Evolutionary conservation across 805 yeast species (phyloP).

Genomic region (Ogataea pilisensis): DNA sequence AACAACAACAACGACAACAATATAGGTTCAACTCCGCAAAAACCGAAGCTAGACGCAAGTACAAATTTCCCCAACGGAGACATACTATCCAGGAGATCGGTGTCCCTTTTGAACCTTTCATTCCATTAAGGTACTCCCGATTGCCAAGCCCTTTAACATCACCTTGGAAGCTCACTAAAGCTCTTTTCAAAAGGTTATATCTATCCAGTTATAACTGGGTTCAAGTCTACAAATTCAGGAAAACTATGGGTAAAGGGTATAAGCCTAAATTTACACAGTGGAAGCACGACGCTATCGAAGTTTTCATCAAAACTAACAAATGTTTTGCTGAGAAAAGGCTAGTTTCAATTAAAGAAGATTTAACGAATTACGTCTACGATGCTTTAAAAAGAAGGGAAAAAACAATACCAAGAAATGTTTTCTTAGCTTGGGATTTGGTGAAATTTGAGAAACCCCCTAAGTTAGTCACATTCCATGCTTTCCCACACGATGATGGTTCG

Average conservation of each 20-base stretch:
- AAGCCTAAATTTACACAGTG: conserved; percentile 70
- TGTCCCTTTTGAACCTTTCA: conserved; percentile 36
- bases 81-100: conserved; percentile 33
- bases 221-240: conserved; percentile 41
- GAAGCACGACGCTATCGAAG: conserved; percentile 82
- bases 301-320: conserved; percentile 72
- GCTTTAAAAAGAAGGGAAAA: conserved; percentile 50
- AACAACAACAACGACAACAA: too few species aligned
- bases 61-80: conserved; percentile 19
- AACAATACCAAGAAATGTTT: conserved; percentile 52
- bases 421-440: conserved; percentile 72
- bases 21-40: conserved; percentile 14
- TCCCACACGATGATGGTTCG: conserved; percentile 39
- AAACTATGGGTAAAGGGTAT: conserved; percentile 32
- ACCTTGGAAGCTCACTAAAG: conserved; percentile 41
- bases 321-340: conserved; percentile 67
- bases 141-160: conserved; percentile 35
- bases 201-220: conserved; percentile 64
- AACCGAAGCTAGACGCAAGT: conserved; percentile 12
- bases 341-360: conserved; percentile 37
- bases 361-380: conserved; percentile 61
- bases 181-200: conserved; percentile 59
- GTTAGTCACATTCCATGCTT: conserved; percentile 60
- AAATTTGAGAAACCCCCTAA: conserved; percentile 71
- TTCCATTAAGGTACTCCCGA: conserved; percentile 47